These are phyloP conservation scores for Melanopsichium pennsylvanicum DNA, from an alignment of 1,284 basidiomycete genomes.

Conservation along the genomic window DNA sequence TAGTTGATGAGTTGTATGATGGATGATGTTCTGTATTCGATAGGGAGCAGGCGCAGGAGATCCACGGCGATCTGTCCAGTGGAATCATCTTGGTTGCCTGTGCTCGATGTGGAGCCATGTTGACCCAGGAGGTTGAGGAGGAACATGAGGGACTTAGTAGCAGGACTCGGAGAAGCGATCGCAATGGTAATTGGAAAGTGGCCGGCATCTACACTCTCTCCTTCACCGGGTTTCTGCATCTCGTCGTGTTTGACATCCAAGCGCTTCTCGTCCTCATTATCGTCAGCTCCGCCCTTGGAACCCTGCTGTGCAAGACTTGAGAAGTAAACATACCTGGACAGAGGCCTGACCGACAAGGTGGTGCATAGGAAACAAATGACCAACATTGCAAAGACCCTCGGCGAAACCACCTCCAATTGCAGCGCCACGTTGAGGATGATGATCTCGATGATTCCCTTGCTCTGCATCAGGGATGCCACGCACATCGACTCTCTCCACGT, in stretches of 20 bases:
- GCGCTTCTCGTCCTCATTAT: slow-evolving; percentile 1
- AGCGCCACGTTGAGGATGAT: slow-evolving; percentile 50
- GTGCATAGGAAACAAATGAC: slow-evolving; percentile 47
- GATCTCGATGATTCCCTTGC: slow-evolving; percentile 54
- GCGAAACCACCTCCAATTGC: slow-evolving; percentile 35
- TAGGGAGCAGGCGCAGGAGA: slow-evolving; percentile 39
- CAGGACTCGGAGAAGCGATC: slow-evolving; percentile 43
- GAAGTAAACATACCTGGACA: slow-evolving; percentile 42
- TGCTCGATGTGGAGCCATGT: not conserved
- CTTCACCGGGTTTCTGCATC: no score
- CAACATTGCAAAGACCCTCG: slow-evolving; percentile 48
- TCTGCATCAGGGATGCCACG: slow-evolving; percentile 47
- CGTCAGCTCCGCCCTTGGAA: not conserved
- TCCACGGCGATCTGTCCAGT: slow-evolving; percentile 37
- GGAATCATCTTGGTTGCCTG: not conserved
- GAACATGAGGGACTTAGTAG: slow-evolving; percentile 41
- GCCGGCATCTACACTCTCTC: no score
- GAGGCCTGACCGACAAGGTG: slow-evolving; percentile 41
- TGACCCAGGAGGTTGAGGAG: slow-evolving; percentile 35
- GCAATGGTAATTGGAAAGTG: slow-evolving; percentile 47
- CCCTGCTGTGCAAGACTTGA: slow-evolving; percentile 14
- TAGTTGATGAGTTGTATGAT: slow-evolving; percentile 47
- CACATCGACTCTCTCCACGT: slow-evolving; percentile 46
- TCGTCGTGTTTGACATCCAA: not conserved
- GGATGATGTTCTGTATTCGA: slow-evolving; percentile 38